Percentiles rank a stretch among this genome's conserved stretches.
These are phyloP conservation scores for Fragaria vesca DNA, from an alignment of 306 rosid species.

Conservation along the genomic window DNA sequence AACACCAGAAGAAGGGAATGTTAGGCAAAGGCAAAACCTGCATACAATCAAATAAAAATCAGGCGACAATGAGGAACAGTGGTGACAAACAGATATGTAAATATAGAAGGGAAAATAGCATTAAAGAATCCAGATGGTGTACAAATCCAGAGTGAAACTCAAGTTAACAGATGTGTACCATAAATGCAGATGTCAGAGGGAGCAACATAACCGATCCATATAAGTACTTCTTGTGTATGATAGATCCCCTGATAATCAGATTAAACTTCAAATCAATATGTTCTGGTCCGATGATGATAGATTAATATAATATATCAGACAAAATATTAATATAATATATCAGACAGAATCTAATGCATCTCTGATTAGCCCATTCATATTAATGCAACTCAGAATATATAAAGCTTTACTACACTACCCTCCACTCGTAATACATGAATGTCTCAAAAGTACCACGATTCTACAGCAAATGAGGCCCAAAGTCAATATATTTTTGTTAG, in stretches of 20 bases:
- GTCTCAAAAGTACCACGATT: neutral
- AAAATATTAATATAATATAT: neutral
- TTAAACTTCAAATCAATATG: constrained; percentile 22
- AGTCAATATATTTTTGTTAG: neutral
- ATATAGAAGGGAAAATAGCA: constrained; percentile 15
- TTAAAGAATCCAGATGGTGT: constrained; percentile 1
- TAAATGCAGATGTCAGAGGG: constrained; percentile 68
- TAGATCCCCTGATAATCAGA: constrained; percentile 63
- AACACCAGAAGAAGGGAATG: constrained; percentile 81
- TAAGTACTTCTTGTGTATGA: constrained; percentile 69
- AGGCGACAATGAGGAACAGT: constrained; percentile 15
- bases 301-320: neutral
- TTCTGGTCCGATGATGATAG: neutral
- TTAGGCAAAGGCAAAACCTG: constrained; percentile 94
- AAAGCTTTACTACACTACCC: constrained; percentile 11
- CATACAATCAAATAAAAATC: constrained; percentile 28
- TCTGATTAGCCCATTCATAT: neutral
- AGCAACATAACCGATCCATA: constrained; percentile 72
- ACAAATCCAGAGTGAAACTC: neutral
- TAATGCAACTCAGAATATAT: constrained; percentile 2
- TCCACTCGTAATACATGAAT: neutral
- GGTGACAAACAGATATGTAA: constrained; percentile 9
- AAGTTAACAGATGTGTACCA: constrained; percentile 58
- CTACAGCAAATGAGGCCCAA: constrained; percentile 2
- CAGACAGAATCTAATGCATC: neutral